phyloP scores from a whole-genome alignment of 495 filamentous ascomycete genomes.

The Penicillium desertorum region DNA sequence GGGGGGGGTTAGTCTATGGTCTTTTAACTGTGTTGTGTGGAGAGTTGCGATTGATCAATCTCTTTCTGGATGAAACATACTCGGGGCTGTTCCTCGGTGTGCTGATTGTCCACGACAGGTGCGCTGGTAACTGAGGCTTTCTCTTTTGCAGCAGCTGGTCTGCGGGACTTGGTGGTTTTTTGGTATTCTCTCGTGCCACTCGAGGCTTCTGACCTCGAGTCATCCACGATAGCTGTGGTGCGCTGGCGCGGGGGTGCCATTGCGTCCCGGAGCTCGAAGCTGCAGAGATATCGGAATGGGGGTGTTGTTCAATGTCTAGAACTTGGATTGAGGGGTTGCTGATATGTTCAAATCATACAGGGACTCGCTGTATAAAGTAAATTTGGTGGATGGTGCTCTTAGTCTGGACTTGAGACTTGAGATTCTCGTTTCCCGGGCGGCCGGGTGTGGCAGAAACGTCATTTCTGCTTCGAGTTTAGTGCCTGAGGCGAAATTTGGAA shows the following conservation, averaged over 20 bases:
- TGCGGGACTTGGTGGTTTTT: conserved; percentile 35
- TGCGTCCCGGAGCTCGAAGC: conserved; percentile 11
- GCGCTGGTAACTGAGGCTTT: conserved; percentile 40
- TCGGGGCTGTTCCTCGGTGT: conserved; percentile 32
- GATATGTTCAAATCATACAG: neutral
- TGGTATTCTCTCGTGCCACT: conserved; percentile 51
- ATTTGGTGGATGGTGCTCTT: neutral
- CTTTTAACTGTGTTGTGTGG: neutral
- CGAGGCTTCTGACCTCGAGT: conserved; percentile 56
- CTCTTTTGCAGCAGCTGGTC: conserved; percentile 28
- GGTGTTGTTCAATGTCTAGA: conserved; percentile 13
- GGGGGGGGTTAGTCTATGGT: neutral
- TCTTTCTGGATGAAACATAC: conserved; percentile 25
- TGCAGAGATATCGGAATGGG: conserved; percentile 7
- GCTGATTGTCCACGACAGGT: conserved; percentile 27
- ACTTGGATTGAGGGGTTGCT: neutral
- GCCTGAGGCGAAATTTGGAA: conserved; percentile 2
- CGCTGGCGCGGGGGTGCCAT: conserved; percentile 53
- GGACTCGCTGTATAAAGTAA: conserved; percentile 1
- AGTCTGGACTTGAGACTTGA: conserved; percentile 9
- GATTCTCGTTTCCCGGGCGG: conserved; percentile 27
- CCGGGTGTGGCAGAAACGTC: conserved; percentile 39
- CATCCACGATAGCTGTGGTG: conserved; percentile 44
- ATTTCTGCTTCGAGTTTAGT: conserved; percentile 5
- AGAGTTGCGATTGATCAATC: neutral